Evolutionary conservation across 2,329 filamentous ascomycete genomes (phyloP).

Genomic region (Aspergillus latus): DNA sequence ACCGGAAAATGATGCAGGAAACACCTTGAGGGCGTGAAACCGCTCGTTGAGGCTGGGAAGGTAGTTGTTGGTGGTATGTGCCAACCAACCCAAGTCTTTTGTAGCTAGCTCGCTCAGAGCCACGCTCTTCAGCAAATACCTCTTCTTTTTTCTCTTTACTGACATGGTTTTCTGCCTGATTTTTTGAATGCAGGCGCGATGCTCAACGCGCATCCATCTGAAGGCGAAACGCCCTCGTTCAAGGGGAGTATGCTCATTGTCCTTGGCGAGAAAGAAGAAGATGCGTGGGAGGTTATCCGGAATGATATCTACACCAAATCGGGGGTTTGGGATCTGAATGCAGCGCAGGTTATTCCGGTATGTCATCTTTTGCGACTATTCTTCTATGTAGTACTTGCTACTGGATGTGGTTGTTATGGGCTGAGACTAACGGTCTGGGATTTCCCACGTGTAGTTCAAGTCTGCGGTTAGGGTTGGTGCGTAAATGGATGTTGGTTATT

Average conservation of each 20-base stretch:
- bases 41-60: slow-evolving; percentile 54
- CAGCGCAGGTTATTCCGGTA: slow-evolving; percentile 50
- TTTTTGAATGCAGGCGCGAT: slow-evolving; percentile 56
- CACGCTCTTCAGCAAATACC: background rate
- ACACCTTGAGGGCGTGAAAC: slow-evolving; percentile 60
- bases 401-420: background rate
- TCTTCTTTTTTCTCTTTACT: background rate
- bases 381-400: no score
- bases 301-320: slow-evolving; percentile 69
- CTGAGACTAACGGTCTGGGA: slow-evolving; percentile 3
- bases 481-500: background rate
- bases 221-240: slow-evolving; percentile 64
- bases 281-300: slow-evolving; percentile 65
- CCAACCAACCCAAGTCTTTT: background rate
- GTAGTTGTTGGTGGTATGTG: slow-evolving; percentile 65
- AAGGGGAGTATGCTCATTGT: slow-evolving; percentile 71
- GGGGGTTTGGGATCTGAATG: slow-evolving; percentile 79
- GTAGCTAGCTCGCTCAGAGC: background rate
- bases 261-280: slow-evolving; percentile 66
- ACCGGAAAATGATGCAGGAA: slow-evolving; percentile 27
- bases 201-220: slow-evolving; percentile 64
- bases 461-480: slow-evolving; percentile 28
- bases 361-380: slow-evolving; percentile 18
- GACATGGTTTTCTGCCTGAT: background rate
- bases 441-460: slow-evolving; percentile 27